Base-by-base conservation (phyloP, 495 filamentous ascomycete genomes). In the Evansstolkia leycettana region DNA sequence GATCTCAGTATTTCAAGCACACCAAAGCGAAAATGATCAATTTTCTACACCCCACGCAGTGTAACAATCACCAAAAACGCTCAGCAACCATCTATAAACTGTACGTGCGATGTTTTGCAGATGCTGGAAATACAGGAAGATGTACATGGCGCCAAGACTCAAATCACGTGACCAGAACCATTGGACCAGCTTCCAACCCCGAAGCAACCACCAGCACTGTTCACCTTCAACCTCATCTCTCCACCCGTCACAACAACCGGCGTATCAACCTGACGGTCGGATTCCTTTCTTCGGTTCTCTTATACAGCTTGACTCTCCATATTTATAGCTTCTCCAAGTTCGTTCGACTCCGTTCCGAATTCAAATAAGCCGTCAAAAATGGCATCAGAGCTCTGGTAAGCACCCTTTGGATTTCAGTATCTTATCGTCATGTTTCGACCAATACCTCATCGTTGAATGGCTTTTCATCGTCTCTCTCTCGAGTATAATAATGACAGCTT, bases 351-450 rank as follows among this genome's bases (percentile, higher is more conserved):
- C 12, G n/a, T n/a, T n/a, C 17, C 36, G 23, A 38, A 46, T 26
- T 36, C 37, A 32, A 28, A 17, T 37, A 17, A 31, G 28, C 39
- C 50, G 38, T 41, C 49, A 63, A 72, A 55, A 53, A 79, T 79
- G 75, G 57, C 69, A 44, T 59, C 76, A 33, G 76, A 81, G 61
- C 67, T 73, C 48, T 81, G 76, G 76, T 81, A 65, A 61, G 76
- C 65, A 47, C 36, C 45, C 37, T 15, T 32, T 18, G 4, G 32
- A n/a, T n/a, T 26, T 17, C 19, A 33, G 30, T 38, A 47, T 42
- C 42, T 19, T 28, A 38, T 55, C 57, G 69, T 75, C 59, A 6
- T 5, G 10, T 5, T 23, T 23, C 9, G 20, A 23, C 20, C 20
- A 9, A 23, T 9, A 23, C 5, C 9, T 23, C 20, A 23, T 23